phyloP scores from a whole-genome alignment of 1,139 yeast species.

The Candida glucosophila region DNA sequence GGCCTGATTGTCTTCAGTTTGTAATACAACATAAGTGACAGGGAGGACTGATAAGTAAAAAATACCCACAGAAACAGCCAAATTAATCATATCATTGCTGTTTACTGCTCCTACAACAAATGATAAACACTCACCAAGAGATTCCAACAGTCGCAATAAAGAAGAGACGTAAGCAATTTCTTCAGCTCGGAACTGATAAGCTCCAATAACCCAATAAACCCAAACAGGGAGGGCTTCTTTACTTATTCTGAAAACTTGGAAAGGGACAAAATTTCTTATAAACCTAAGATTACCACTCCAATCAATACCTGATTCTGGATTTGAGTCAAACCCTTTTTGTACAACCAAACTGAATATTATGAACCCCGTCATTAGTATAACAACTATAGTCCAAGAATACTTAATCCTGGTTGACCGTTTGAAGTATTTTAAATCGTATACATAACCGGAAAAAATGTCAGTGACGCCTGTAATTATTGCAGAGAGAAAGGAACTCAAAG shows the following conservation, averaged over 20 bases:
- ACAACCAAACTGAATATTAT: not conserved
- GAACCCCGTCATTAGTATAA: not conserved
- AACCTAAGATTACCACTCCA: not conserved
- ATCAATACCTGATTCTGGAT: not conserved
- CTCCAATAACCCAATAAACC: slow-evolving; percentile 1
- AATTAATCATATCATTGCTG: slow-evolving; percentile 1
- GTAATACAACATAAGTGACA: too few relatives aligned
- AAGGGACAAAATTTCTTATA: not conserved
- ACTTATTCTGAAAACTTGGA: not conserved
- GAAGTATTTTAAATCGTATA: not conserved
- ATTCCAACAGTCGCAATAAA: not conserved
- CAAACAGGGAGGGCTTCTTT: not conserved
- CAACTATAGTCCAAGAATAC: not conserved
- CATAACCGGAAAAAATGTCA: not conserved
- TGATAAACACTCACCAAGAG: not conserved
- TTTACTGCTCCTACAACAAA: slow-evolving; percentile 1
- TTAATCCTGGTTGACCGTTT: not conserved
- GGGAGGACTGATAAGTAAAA: slow-evolving; percentile 3
- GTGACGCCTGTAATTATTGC: not conserved
- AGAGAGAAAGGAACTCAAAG: slow-evolving; percentile 10
- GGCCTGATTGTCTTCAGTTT: too few relatives aligned
- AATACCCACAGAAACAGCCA: not conserved
- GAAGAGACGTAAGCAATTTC: slow-evolving; percentile 1
- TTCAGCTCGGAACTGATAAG: not conserved
- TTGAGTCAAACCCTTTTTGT: not conserved